Percentiles rank a stretch among this genome's conserved stretches.
phyloP scores from a whole-genome alignment of 2,329 filamentous ascomycete genomes.

The Hymenoscyphus fructigenus region DNA sequence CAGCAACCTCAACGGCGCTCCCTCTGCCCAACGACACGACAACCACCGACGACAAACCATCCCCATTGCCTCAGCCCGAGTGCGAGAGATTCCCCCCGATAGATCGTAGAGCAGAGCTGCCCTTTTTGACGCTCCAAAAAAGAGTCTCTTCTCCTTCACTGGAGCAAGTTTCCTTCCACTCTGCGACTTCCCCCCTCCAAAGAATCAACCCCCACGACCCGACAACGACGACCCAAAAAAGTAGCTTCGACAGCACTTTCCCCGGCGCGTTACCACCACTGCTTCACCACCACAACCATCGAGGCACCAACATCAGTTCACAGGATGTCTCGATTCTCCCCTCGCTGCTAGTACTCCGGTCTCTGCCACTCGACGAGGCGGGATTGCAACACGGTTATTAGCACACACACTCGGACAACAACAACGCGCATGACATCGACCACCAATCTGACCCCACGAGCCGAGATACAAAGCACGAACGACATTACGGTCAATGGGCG shows the following conservation, averaged over 20 bases:
- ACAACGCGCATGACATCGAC: slow-evolving; percentile 27
- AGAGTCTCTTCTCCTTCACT: slow-evolving; percentile 18
- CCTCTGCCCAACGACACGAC: slow-evolving; percentile 13
- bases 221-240: slow-evolving; percentile 10
- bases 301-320: slow-evolving; percentile 34
- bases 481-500: slow-evolving; percentile 32
- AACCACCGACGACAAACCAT: slow-evolving; percentile 9
- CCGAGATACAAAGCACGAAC: slow-evolving; percentile 10
- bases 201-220: neutral
- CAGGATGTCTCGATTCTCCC: slow-evolving; percentile 31
- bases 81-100: slow-evolving; percentile 9
- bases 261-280: slow-evolving; percentile 2
- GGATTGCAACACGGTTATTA: slow-evolving; percentile 21
- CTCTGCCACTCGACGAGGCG: slow-evolving; percentile 20
- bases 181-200: slow-evolving; percentile 2
- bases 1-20: slow-evolving; percentile 17
- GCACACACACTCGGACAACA: slow-evolving; percentile 19
- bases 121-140: slow-evolving; percentile 6
- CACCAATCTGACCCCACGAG: slow-evolving; percentile 5
- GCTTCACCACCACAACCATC: slow-evolving; percentile 19
- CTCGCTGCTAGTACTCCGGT: slow-evolving; percentile 27
- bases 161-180: slow-evolving; percentile 13
- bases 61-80: slow-evolving; percentile 12
- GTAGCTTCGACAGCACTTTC: slow-evolving; percentile 8
- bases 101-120: slow-evolving; percentile 15